Evolutionary conservation across 495 filamentous ascomycete species (phyloP).

Genomic region (Sphaerosporella brunnea): DNA sequence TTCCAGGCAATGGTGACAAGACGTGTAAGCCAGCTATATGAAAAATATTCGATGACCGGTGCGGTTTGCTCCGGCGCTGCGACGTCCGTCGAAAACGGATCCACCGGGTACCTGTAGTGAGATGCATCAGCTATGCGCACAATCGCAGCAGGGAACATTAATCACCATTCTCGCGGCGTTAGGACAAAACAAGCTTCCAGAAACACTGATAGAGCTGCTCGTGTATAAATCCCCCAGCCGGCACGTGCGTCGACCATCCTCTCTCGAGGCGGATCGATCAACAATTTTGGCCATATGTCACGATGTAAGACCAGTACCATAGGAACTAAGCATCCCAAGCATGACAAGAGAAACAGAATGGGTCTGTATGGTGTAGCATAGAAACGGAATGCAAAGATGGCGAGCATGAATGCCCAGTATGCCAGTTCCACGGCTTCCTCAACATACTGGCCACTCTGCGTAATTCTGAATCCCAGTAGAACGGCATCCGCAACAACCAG

Average conservation of each 20-base stretch:
- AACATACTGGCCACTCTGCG: conserved; percentile 2
- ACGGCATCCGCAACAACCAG: conserved; percentile 9
- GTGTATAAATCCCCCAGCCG: conserved; percentile 16
- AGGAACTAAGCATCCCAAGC: conserved; percentile 14
- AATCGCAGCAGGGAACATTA: too few relatives aligned
- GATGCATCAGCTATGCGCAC: not conserved
- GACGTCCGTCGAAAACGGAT: conserved; percentile 12
- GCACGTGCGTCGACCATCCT: conserved; percentile 14
- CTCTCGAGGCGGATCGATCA: conserved; percentile 17
- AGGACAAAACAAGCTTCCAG: conserved; percentile 13
- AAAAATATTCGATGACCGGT: conserved; percentile 19
- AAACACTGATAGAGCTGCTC: conserved; percentile 11
- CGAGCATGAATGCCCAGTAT: conserved; percentile 16
- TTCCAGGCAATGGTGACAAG: conserved; percentile 14
- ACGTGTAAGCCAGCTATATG: conserved; percentile 19
- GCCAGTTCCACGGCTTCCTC: conserved; percentile 18
- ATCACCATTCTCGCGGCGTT: conserved; percentile 21
- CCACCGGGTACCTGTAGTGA: conserved; percentile 16
- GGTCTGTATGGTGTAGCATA: conserved; percentile 20
- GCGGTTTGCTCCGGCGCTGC: conserved; percentile 21
- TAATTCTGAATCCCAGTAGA: conserved; percentile 5
- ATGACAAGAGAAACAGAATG: conserved; percentile 12
- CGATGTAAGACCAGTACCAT: conserved; percentile 16
- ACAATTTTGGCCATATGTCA: conserved; percentile 22
- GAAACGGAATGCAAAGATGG: conserved; percentile 21